A percentile compares a stretch with the other conserved stretches of the same genome.
phyloP scores from a whole-genome alignment of 805 yeast genomes.

The Saccharomycopsis babjevae region DNA sequence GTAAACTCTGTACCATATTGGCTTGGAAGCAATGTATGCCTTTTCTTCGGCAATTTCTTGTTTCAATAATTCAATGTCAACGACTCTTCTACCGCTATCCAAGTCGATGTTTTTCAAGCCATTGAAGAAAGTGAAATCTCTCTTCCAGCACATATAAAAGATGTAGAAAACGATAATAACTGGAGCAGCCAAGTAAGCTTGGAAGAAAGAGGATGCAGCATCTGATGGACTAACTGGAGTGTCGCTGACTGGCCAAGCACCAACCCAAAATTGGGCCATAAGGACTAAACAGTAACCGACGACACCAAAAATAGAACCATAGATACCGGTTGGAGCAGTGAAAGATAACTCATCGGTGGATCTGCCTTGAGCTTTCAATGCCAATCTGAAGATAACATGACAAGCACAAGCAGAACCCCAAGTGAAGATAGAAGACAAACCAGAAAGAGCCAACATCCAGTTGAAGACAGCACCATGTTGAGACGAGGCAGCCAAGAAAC shows the following conservation, averaged over 20 bases:
- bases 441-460: slow-evolving; percentile 59
- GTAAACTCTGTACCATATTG: slow-evolving; percentile 36
- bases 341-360: slow-evolving; percentile 57
- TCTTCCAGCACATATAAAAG: slow-evolving; percentile 47
- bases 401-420: slow-evolving; percentile 53
- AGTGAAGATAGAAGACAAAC: slow-evolving; percentile 50
- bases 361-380: slow-evolving; percentile 57
- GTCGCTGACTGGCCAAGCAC: slow-evolving; percentile 59
- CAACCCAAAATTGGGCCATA: slow-evolving; percentile 75
- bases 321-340: slow-evolving; percentile 55
- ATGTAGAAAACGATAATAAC: slow-evolving; percentile 47
- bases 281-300: slow-evolving; percentile 49
- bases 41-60: slow-evolving; percentile 46
- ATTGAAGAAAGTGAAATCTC: slow-evolving; percentile 32
- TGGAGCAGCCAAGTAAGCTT: slow-evolving; percentile 54
- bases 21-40: slow-evolving; percentile 32
- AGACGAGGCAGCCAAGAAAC: slow-evolving; percentile 45
- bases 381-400: slow-evolving; percentile 56
- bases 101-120: slow-evolving; percentile 45
- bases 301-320: slow-evolving; percentile 58
- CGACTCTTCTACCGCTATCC: slow-evolving; percentile 51
- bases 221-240: slow-evolving; percentile 51
- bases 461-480: slow-evolving; percentile 46
- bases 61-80: slow-evolving; percentile 41
- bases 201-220: slow-evolving; percentile 51